phyloP scores from a whole-genome alignment of 208 protist species.

The Trypanosoma vivax region DNA sequence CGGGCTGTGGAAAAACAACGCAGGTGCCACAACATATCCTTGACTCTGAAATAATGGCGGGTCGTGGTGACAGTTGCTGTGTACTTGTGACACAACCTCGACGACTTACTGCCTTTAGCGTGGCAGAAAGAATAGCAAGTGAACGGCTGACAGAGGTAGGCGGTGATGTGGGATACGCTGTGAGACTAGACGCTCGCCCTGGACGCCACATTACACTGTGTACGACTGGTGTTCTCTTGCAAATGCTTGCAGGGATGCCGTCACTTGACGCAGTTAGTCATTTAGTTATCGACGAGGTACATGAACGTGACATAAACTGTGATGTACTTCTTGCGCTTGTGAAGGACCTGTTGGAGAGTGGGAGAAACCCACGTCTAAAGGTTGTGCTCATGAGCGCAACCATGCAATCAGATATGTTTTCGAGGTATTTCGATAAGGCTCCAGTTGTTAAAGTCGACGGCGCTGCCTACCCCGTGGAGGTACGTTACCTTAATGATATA shows the following conservation, averaged over 20 bases:
- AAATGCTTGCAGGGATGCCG: conserved; percentile 91
- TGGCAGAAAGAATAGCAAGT: conserved; percentile 96
- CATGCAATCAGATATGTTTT: conserved; percentile 96
- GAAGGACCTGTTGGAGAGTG: conserved; percentile 62
- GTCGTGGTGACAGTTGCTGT: conserved; percentile 34
- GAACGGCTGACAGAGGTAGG: conserved; percentile 90
- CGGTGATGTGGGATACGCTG: conserved; percentile 95
- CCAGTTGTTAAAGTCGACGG: conserved; percentile 75
- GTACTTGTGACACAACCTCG: conserved; percentile 97
- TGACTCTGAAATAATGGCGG: conserved; percentile 63
- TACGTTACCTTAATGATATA: conserved; percentile 69
- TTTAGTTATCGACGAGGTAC: conserved; percentile 99
- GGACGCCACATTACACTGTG: conserved; percentile 93
- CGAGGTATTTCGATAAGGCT: conserved; percentile 88
- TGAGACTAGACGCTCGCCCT: conserved; percentile 95
- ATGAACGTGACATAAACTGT: conserved; percentile 98
- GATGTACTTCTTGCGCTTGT: conserved; percentile 97
- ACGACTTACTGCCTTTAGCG: conserved; percentile 95
- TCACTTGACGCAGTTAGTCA: conserved; percentile 86
- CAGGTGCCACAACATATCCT: conserved; percentile 91
- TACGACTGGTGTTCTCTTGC: conserved; percentile 97
- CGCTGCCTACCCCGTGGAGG: conserved; percentile 60
- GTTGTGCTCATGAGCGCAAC: conserved; percentile 99
- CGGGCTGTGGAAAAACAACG: conserved; percentile 89
- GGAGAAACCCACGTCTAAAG: conserved; percentile 76